Evolutionary conservation across 495 filamentous ascomycete species (phyloP).

Genomic region (Penicillium arizonense): DNA sequence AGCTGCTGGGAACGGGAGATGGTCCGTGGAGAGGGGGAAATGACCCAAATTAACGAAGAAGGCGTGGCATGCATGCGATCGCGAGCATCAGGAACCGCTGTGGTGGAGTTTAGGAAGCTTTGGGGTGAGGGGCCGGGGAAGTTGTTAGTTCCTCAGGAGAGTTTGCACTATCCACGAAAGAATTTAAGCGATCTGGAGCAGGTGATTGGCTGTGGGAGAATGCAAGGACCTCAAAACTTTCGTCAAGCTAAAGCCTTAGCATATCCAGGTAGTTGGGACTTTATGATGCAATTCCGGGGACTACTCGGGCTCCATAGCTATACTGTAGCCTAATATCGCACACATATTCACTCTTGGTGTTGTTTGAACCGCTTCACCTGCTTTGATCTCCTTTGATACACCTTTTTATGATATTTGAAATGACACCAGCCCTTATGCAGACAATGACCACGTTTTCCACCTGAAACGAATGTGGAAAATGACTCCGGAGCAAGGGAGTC

Average conservation of each 20-base stretch:
- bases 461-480: background rate
- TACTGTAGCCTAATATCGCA: no score
- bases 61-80: slow-evolving; percentile 12
- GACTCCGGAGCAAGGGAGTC: slow-evolving; percentile 16
- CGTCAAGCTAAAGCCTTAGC: background rate
- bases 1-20: slow-evolving; percentile 4
- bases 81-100: slow-evolving; percentile 2
- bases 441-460: slow-evolving; percentile 16
- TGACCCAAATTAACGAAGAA: background rate
- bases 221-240: slow-evolving; percentile 15
- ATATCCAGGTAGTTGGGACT: slow-evolving; percentile 27
- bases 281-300: background rate
- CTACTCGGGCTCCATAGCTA: background rate
- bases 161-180: slow-evolving; percentile 12
- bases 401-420: background rate
- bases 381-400: no score
- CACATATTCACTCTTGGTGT: no score
- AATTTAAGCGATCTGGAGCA: background rate
- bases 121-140: slow-evolving; percentile 19
- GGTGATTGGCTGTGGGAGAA: slow-evolving; percentile 17
- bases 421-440: slow-evolving; percentile 4
- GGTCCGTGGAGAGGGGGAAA: background rate
- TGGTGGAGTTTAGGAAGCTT: slow-evolving; percentile 20
- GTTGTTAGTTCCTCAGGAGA: slow-evolving; percentile 13
- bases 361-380: background rate